Evolutionary conservation across 331 rosid species (phyloP).

Genomic region (Erythrophleum ivorense): DNA sequence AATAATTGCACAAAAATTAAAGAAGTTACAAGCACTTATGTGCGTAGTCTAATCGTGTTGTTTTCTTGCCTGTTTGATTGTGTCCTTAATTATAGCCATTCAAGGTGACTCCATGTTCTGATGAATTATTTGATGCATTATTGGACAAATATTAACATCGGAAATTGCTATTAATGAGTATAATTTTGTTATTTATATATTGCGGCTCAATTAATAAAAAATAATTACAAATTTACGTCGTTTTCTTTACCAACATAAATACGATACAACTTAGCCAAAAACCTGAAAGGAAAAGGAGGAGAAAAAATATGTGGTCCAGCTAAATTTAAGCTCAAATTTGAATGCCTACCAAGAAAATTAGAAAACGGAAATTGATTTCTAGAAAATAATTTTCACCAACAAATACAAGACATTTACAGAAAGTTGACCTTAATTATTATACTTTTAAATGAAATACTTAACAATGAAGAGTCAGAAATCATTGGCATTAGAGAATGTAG

Average conservation of each 20-base stretch:
- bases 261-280: not conserved
- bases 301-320: not conserved
- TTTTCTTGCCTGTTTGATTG: not conserved
- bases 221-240: not conserved
- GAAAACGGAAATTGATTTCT: not conserved
- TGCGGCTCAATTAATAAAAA: too few relatives aligned
- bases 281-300: not conserved
- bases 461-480: constrained; percentile 9
- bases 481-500: constrained; percentile 26
- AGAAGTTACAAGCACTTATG: not conserved
- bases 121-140: constrained; percentile 4
- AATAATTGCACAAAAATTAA: not conserved
- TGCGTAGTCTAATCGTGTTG: not conserved
- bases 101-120: not conserved
- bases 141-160: not conserved
- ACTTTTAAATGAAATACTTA: not conserved
- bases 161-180: not conserved
- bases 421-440: not conserved
- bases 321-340: not conserved
- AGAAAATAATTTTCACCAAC: not conserved
- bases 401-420: too few relatives aligned
- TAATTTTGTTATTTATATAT: too few relatives aligned
- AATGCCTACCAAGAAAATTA: not conserved
- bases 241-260: not conserved
- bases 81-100: not conserved